Evolutionary conservation across 805 yeast species (phyloP).

Genomic region (Geotrichum ghanense): DNA sequence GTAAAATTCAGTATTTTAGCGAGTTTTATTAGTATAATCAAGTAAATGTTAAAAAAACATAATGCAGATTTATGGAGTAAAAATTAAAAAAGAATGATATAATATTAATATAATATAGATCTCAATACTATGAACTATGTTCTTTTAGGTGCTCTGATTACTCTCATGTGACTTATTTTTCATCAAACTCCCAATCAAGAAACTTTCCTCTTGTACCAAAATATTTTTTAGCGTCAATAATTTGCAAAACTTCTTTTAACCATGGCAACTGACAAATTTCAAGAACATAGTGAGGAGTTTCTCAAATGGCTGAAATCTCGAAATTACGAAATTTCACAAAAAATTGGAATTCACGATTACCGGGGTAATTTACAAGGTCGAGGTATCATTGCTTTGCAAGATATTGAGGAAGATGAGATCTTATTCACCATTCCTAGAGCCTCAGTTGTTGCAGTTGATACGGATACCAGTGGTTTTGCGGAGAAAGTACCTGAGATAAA

Average conservation of each 20-base stretch:
- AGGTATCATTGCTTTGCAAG: slow-evolving; percentile 55
- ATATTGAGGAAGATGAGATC: slow-evolving; percentile 49
- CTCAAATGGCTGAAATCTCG: slow-evolving; percentile 10
- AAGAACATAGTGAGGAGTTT: slow-evolving; percentile 6
- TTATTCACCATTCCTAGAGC: slow-evolving; percentile 60
- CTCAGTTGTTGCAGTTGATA: slow-evolving; percentile 46
- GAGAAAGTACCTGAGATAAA: slow-evolving; percentile 16
- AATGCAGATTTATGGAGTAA: too few relatives aligned
- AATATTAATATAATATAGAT: too few relatives aligned
- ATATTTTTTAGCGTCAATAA: too few relatives aligned
- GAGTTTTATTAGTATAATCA: too few relatives aligned
- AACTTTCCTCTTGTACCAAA: too few relatives aligned
- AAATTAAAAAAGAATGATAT: too few relatives aligned
- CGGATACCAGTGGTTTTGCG: slow-evolving; percentile 30
- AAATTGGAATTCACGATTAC: slow-evolving; percentile 50
- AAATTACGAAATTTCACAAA: slow-evolving; percentile 35
- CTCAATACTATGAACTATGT: too few relatives aligned
- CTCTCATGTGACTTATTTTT: too few relatives aligned
- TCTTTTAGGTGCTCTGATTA: too few relatives aligned
- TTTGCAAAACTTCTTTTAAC: neutral
- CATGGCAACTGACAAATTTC: slow-evolving; percentile 8
- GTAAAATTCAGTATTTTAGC: too few relatives aligned
- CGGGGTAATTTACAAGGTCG: slow-evolving; percentile 59
- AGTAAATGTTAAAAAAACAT: too few relatives aligned
- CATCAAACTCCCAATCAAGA: too few relatives aligned